Base-by-base conservation (phyloP, 1,139 yeast species). In the Taphrina wiesneri region DNA sequence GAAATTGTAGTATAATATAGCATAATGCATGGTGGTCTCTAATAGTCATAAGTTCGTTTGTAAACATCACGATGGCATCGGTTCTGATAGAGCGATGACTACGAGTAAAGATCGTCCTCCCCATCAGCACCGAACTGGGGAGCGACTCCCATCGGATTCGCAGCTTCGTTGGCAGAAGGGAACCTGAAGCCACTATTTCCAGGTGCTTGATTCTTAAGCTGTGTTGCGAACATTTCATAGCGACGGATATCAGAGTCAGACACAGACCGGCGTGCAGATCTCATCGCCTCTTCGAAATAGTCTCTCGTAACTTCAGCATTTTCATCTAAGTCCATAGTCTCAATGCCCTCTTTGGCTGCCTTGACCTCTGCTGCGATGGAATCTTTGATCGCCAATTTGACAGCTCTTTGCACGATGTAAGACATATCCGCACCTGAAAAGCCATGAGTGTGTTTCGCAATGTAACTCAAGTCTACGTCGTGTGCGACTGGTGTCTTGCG, bases 351-450 rank as follows among this genome's bases (percentile, higher is more conserved):
- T 70, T 77, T 83, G 46, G 74, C 78, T 53, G 78, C 81, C 70
- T 74, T 73, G 66, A 79, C 77, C 36, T 74, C 72, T 43, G 97
- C 97, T 77, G 91, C 97, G 76, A 95, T 95, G 69, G 96, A 88
- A 74, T 95, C 99, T 81, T 93, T 93, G 75, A 95, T 95, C 71
- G 99, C 99, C 79, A 89, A 92, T 82, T 95, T 95, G 73, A 99
- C 99, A 67, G 98, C 86, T 80, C 99, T 90, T 83, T 93, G 98
- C 67, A 90, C 99, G 79, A 95, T 92, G 81, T 92, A 95, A 36
- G 90, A 86, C 80, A 93, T 86, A 83, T 93, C 99, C 67, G 99
- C 99, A 86, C 99, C 99, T 66, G 97, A 89, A 84, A 93, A 93
- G 30, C 99, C 99, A 74, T 87, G 86, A 39, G 99, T 90, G 71